These are phyloP conservation scores for Cylindrotheca fusiformis DNA, from an alignment of 108 stramenopile species.

Conservation along the genomic window DNA sequence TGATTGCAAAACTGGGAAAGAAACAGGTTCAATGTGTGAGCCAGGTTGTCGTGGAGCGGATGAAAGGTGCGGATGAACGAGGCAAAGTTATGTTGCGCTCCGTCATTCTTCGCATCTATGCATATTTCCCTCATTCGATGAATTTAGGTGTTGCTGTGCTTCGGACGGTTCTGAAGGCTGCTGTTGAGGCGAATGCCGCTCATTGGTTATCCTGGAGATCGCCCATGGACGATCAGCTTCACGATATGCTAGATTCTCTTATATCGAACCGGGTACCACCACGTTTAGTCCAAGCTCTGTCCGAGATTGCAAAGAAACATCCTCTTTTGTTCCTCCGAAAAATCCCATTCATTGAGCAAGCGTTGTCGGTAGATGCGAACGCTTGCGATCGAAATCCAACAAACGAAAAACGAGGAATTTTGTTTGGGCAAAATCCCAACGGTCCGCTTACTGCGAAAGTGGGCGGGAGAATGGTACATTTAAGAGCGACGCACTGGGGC, in stretches of 20 bases:
- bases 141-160: constrained; percentile 45
- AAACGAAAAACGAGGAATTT: constrained; percentile 25
- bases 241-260: constrained; percentile 39
- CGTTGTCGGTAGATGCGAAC: constrained; percentile 51
- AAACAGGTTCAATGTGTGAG: constrained; percentile 34
- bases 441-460: constrained; percentile 24
- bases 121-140: constrained; percentile 37
- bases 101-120: constrained; percentile 53
- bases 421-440: constrained; percentile 25
- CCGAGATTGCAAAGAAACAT: constrained; percentile 49
- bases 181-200: constrained; percentile 22
- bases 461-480: constrained; percentile 25
- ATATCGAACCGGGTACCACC: constrained; percentile 14
- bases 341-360: constrained; percentile 19
- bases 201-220: constrained; percentile 51
- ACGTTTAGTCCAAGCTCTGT: constrained; percentile 34
- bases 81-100: constrained; percentile 5
- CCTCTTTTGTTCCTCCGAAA: constrained; percentile 64
- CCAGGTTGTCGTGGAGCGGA: constrained; percentile 24
- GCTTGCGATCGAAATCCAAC: background rate
- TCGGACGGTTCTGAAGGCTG: constrained; percentile 37
- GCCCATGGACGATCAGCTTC: constrained; percentile 46
- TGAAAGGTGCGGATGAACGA: constrained; percentile 10
- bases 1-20: constrained; percentile 31
- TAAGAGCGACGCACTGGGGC: constrained; percentile 59